Base-by-base conservation (phyloP, 768 basidiomycete species). In the Megacollybia marginata region DNA sequence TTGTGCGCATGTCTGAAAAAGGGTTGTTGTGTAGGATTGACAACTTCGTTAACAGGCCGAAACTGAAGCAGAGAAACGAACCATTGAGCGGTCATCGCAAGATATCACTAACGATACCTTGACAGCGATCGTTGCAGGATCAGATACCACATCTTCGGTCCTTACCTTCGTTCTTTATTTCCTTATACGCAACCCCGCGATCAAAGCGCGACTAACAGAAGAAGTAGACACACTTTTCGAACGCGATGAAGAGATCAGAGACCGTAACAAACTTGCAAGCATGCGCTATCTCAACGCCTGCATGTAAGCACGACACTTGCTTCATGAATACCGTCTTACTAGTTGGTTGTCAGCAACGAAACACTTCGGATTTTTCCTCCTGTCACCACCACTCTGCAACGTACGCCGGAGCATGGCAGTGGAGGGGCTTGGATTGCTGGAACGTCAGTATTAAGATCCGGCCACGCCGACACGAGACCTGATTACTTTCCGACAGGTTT, bases 331-430 rank as follows among this genome's bases (percentile, higher is more conserved):
- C 16, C 9, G 16, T 28, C 13, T 16, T 45, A 23, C 13, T 23
- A 13, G 2, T 45, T 23, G 44, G 15, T n/a, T 2, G 6, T 16
- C 50, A 72, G 69, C 42, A 69, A 67, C 40, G 70, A 73, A 52
- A 57, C 64, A 11, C 58, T 71, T 10, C 66, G 70, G 5, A 53
- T 73, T 8, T 58, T 65, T 40, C 71, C 71, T 1, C 64, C 69
- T 12, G 57, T 71, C 4, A 61, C 62, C 16, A 65, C 64, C 43
- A 60, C 62, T 12, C 59, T 65, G n/a, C 62, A 67, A 33, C 20
- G 66, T 69, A 11, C 61, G 66, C 7, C 65, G 66, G 4, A 54
- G 55, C 1, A 54, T 51, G 65, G 64, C 13, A 62, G 62, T 42
- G 63, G 65, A n/a, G 66, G 66, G 10, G 54, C 64, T 34, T 33